Base-by-base conservation (phyloP, 1,284 basidiomycete species). In the Entoloma clypeatum region DNA sequence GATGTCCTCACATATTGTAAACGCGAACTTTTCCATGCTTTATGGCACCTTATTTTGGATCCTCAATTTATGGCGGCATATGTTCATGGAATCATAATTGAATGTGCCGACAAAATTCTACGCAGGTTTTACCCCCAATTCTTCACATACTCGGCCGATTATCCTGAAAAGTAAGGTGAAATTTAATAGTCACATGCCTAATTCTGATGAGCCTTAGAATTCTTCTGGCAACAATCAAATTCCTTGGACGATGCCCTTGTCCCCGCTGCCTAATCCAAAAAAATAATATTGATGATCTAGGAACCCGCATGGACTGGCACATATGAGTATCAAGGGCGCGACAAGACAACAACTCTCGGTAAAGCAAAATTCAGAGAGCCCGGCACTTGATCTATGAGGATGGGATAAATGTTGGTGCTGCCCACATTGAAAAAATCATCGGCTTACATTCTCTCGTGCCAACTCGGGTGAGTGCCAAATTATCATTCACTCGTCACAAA, bases 31-130 rank as follows among this genome's bases (percentile, higher is more conserved):
- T 35, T 60, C 7, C 60, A 63, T 16, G 54, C 34, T 6, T 36
- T 51, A 5, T 57, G 56, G 52, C 18, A 14, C 4, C 23, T 53
- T 6, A 16, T 62, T 2, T 41, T 61, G 9, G 55, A 60, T 30
- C 19, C 38, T 2, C 40, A 56, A 7, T 60, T 64, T 10, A 44
- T 55, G 22, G 26, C 55, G 2, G 62, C 51, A 1, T 64, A 60
- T 36, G 11, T 39, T 3, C 29, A 54, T 38, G 58, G 62, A 0
- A 45, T 62, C 7, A 29, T 54, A 1, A 41, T 60, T 1, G 4
- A 21, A 11, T 60, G 45, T 30, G 5, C 8, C 13, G 53, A 62
- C 27, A 36, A 41, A 2, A 42, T 54, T 2, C 14, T 13, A 1
- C 33, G 51, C 0, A 16, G 38, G 0, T 5, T 53, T 0, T 62